phyloP scores from a whole-genome alignment of 805 yeast species.

The Millerozyma miso region DNA sequence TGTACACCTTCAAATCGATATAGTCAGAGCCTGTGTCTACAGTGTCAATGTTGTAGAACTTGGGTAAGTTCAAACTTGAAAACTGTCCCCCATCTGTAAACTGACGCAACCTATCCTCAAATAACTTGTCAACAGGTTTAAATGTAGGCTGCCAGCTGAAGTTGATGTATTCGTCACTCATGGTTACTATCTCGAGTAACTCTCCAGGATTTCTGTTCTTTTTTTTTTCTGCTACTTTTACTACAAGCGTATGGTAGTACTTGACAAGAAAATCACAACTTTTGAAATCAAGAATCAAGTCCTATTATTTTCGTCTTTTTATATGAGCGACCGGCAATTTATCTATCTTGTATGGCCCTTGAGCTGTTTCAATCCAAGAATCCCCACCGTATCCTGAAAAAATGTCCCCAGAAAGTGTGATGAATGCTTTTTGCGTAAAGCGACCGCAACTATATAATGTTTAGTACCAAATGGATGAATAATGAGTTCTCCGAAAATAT shows the following conservation, averaged over 20 bases:
- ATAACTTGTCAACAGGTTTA: constrained; percentile 72
- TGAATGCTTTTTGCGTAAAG: neutral
- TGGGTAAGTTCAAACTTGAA: constrained; percentile 67
- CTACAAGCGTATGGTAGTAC: neutral
- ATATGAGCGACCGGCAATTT: neutral
- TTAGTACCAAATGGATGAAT: neutral
- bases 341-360: neutral
- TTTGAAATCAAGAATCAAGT: neutral
- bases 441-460: neutral
- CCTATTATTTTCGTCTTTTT: neutral
- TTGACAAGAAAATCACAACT: neutral
- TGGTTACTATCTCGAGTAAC: neutral
- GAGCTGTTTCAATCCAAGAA: neutral
- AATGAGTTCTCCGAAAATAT: neutral
- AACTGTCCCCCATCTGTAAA: constrained; percentile 69
- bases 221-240: neutral
- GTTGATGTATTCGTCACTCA: constrained; percentile 11
- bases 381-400: neutral
- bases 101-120: constrained; percentile 68
- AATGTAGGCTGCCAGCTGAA: constrained; percentile 53
- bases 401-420: neutral
- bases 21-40: constrained; percentile 39
- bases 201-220: neutral
- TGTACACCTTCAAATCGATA: constrained; percentile 61
- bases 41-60: constrained; percentile 65